phyloP scores from a whole-genome alignment of 495 filamentous ascomycete species.

The Cercophora samala region DNA sequence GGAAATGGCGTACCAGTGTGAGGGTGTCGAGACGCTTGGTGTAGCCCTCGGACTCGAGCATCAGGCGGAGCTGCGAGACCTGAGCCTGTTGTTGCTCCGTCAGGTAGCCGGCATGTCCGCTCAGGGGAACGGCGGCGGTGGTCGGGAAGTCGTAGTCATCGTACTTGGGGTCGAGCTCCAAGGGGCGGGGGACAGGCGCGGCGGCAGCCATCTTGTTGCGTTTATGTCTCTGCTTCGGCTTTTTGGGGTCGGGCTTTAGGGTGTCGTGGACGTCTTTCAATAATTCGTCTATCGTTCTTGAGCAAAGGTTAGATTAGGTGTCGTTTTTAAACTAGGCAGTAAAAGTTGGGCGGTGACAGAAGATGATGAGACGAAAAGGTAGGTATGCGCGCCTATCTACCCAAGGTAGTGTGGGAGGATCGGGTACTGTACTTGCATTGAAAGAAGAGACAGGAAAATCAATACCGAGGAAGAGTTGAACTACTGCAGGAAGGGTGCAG shows the following conservation, averaged over 20 bases:
- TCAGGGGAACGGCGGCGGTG: slow-evolving; percentile 61
- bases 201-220: slow-evolving; percentile 22
- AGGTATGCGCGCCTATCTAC: neutral
- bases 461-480: neutral
- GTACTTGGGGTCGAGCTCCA: slow-evolving; percentile 81
- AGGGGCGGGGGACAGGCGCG: slow-evolving; percentile 25
- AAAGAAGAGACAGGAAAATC: neutral
- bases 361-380: neutral
- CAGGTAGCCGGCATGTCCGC: slow-evolving; percentile 86
- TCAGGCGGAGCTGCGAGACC: slow-evolving; percentile 75
- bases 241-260: neutral
- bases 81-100: slow-evolving; percentile 85
- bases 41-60: slow-evolving; percentile 81
- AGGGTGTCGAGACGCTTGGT: slow-evolving; percentile 85
- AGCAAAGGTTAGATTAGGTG: neutral
- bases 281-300: slow-evolving; percentile 11
- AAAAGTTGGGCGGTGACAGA: neutral
- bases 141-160: slow-evolving; percentile 94
- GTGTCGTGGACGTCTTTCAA: neutral
- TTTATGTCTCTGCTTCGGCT: slow-evolving; percentile 13
- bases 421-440: neutral
- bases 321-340: neutral
- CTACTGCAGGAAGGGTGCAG: neutral
- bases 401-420: no score
- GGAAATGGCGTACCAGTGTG: slow-evolving; percentile 63